Base-by-base conservation (phyloP, 345 rosid species). In the Populus tremula region DNA sequence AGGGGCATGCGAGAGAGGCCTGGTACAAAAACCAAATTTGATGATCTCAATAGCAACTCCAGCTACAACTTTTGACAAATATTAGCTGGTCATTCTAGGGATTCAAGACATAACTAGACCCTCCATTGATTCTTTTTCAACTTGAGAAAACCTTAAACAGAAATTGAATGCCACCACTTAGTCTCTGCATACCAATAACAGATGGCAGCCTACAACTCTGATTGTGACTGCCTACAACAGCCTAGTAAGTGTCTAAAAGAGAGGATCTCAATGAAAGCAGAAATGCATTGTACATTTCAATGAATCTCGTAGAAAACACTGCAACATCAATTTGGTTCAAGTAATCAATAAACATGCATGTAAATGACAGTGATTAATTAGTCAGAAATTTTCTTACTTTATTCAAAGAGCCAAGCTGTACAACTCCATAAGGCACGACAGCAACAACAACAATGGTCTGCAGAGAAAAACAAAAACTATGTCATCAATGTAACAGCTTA, bases 371-470 rank as follows among this genome's bases (percentile, higher is more conserved):
- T 74, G 68, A 79, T 21, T 20, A 23, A 69, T 67, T 20, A 65
- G 50, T 3, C 21, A 69, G 71, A 83, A 78, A 45, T 77, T 49
- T 33, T 75, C 97, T 88, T 89, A 94, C 98, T 79, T 89, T 84
- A 78, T 74, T 80, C 70, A 88, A 83, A 69, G 97, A 92, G 78
- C 97, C 98, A 79, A 94, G 93, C 85, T 94, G 98, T 70, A 92
- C 86, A 79, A 94, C 97, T 83, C 97, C 98, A 84, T 83, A 85
- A 13, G 95, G 90, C 82, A 86, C 89, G 79, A 90, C 92, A 82
- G 97, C 89, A 50, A 90, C 87, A 65, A 90, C 90, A 76, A 85
- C 88, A 82, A 91, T 84, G 76, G 97, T 90, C 98, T 92, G 86
- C 78, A 75, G 45, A 75, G 63, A 71, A 82, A 69, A 53, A 69